Conservation (phyloP, 1,139 yeast genomes). For the Magnusiomyces paraingens region DNA sequence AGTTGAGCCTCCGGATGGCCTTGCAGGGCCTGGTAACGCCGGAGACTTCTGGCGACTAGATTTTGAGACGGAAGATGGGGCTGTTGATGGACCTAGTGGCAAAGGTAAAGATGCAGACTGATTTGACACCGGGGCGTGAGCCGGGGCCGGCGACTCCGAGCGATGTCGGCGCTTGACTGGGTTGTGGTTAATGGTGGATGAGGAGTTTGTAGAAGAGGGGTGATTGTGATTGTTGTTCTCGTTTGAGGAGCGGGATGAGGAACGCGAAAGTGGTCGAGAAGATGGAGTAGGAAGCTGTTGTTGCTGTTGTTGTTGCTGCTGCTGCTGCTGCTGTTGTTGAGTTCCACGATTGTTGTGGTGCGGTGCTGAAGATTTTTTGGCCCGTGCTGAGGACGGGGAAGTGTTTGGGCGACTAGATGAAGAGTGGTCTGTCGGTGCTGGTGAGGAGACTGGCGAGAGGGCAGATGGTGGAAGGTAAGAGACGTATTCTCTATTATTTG, state of each 20-base stretch:
- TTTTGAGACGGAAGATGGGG: too few relatives aligned
- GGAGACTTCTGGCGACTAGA: neutral
- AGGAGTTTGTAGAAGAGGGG: too few relatives aligned
- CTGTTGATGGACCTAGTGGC: too few relatives aligned
- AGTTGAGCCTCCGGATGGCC: too few relatives aligned
- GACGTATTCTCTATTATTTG: conserved; percentile 15
- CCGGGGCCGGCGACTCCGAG: neutral
- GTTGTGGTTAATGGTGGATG: neutral
- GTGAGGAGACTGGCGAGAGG: conserved; percentile 12
- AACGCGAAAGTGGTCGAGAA: too few relatives aligned
- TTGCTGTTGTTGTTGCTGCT: neutral
- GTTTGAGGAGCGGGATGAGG: too few relatives aligned
- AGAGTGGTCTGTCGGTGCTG: conserved; percentile 9
- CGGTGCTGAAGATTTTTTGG: neutral
- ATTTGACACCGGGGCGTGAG: neutral
- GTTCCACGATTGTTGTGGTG: neutral
- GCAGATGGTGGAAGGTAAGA: conserved; percentile 15
- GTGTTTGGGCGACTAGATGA: neutral
- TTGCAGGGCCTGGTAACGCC: neutral
- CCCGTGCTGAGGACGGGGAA: conserved; percentile 1
- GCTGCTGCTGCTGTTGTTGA: neutral
- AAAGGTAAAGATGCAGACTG: too few relatives aligned
- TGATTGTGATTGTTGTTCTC: too few relatives aligned
- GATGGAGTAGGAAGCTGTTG: too few relatives aligned
- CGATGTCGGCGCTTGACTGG: neutral